Evolutionary conservation across 2,329 filamentous ascomycete species (phyloP).

Genomic region (Chaetothyriales sp.): DNA sequence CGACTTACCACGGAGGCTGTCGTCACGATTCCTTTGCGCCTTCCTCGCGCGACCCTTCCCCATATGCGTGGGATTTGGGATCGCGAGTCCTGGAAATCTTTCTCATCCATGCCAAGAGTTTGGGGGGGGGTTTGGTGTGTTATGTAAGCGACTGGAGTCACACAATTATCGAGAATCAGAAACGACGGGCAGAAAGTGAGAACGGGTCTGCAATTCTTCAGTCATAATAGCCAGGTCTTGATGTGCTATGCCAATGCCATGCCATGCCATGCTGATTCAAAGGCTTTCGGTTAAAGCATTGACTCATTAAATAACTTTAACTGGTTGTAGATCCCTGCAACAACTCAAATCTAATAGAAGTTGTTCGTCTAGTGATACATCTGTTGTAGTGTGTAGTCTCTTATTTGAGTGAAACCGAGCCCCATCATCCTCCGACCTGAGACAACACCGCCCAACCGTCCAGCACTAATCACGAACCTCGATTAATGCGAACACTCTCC

Average conservation of each 20-base stretch:
- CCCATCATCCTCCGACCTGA: background rate
- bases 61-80: background rate
- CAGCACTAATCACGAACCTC: background rate
- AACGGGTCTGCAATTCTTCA: too few relatives aligned
- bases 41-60: slow-evolving; percentile 3
- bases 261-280: too few relatives aligned
- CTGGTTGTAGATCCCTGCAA: background rate
- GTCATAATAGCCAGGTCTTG: too few relatives aligned
- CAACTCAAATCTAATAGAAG: background rate
- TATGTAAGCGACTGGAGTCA: background rate
- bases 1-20: slow-evolving; percentile 3
- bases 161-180: too few relatives aligned
- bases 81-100: too few relatives aligned
- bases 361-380: background rate
- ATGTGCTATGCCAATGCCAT: too few relatives aligned
- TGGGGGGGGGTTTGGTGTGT: background rate
- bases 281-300: background rate
- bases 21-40: slow-evolving; percentile 8
- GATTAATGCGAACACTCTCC: background rate
- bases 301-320: background rate
- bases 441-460: background rate
- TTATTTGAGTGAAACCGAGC: background rate
- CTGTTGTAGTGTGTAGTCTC: background rate
- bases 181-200: too few relatives aligned
- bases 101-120: background rate